Evolutionary conservation across 139 green algal species (phyloP).

Genomic region (Chlorella sp.): DNA sequence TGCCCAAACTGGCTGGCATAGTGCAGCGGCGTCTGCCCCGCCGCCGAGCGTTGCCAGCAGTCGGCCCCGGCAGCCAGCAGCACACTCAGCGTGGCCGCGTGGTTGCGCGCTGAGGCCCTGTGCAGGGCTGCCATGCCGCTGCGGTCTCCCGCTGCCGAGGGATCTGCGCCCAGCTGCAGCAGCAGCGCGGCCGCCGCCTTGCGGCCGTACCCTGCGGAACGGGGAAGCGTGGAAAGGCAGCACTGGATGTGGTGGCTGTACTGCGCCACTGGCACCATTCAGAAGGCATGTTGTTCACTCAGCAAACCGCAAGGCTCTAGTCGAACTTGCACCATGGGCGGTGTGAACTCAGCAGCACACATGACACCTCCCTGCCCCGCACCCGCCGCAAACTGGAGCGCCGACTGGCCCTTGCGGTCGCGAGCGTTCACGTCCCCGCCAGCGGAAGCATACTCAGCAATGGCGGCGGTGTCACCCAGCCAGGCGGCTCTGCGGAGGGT

Average conservation of each 20-base stretch:
- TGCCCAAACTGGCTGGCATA: conserved; percentile 35
- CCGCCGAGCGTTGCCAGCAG: background rate
- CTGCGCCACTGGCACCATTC: too few species aligned
- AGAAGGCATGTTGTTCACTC: too few species aligned
- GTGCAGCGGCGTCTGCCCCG: conserved; percentile 32
- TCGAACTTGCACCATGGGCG: background rate
- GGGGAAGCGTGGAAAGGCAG: background rate
- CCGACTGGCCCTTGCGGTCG: conserved; percentile 25
- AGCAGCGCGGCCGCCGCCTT: background rate
- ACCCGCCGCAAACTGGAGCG: conserved; percentile 34
- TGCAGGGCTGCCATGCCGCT: conserved; percentile 30
- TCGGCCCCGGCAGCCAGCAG: conserved; percentile 23
- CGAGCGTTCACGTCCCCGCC: conserved; percentile 17
- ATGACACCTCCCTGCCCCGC: background rate
- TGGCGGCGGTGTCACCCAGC: conserved; percentile 24
- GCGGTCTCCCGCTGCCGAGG: background rate
- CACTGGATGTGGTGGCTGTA: too few species aligned
- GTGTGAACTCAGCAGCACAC: background rate
- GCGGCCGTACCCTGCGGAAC: conserved; percentile 6
- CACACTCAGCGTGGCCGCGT: background rate
- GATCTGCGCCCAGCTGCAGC: conserved; percentile 10
- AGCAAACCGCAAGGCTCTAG: background rate
- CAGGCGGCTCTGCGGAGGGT: conserved; percentile 23
- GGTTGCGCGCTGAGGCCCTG: conserved; percentile 18
- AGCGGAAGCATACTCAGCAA: conserved; percentile 9